Base-by-base conservation (phyloP, 495 filamentous ascomycete genomes). In the Aspergillus conjunctus region DNA sequence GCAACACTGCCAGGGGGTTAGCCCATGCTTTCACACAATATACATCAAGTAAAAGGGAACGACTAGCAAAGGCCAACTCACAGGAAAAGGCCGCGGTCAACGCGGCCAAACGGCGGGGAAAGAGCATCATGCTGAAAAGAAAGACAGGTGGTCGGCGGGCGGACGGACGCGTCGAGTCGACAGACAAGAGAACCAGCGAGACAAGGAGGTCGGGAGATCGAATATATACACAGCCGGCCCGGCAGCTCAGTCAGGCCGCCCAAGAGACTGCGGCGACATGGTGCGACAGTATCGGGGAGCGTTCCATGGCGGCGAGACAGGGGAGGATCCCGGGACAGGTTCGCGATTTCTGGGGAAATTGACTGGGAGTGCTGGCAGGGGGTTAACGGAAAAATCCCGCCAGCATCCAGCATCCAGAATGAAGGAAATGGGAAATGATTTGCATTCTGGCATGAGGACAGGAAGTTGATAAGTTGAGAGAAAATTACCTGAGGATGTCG, bases 1-100 rank as follows among this genome's bases (percentile, higher is more conserved):
- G 56, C 33, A 54, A 41, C 31, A 63, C 61, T 63, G 52, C 20
- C 32, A 54, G 31, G 30, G 30, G 20, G 21, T 48, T 48, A 48
- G 30, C 32, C 21, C 17, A 20, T 34, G 31, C 49, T 1, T 20
- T 10, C 14, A 56, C 21, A 54, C 17, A 15, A 20, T 26, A 26
- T 26, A 17, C 26, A 31, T 1, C 12, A 33, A 14, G 8, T 3
- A 33, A 43, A 51, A 1, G 18, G 7, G 10, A 51, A 48, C 17
- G 30, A 26, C 4, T 21, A 51, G 7, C 11, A 14, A 7, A 44
- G 8, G 5, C 12, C 18, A 61, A 2, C 59, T 32, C 45, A 59
- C 61, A 26, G 44, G 51, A 30, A 39, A 18, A 37, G 1, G 53
- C 62, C 26, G 56, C 52, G 30, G 45, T 21, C 43, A 41, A 33